Evolutionary conservation across 1,284 basidiomycete species (phyloP).

Genomic region (Leccinum subfulvum): DNA sequence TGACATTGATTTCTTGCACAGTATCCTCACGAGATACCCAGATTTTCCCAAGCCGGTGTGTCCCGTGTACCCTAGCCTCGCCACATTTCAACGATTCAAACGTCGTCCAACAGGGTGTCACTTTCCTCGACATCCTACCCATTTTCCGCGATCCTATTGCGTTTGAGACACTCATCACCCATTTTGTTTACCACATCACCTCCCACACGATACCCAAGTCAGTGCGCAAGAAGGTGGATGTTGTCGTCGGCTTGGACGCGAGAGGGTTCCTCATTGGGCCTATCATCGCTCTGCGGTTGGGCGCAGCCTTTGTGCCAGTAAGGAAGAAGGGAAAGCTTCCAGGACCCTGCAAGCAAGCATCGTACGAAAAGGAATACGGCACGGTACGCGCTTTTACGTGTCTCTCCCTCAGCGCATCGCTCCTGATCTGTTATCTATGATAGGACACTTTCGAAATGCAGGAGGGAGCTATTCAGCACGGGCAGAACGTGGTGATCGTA

Average conservation of each 20-base stretch:
- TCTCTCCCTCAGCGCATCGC: conserved; percentile 1
- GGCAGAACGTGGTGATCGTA: conserved; percentile 85
- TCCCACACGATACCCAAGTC: conserved; percentile 68
- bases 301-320: conserved; percentile 95
- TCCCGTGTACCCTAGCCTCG: conserved; percentile 2
- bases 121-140: conserved; percentile 90
- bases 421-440: conserved; percentile 6
- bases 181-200: conserved; percentile 85
- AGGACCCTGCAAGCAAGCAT: conserved; percentile 74
- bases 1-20: conserved; percentile 74
- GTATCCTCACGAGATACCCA: conserved; percentile 65
- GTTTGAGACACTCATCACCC: conserved; percentile 90
- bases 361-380: conserved; percentile 96
- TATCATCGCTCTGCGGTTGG: conserved; percentile 85
- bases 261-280: conserved; percentile 96
- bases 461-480: conserved; percentile 76
- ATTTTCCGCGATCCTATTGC: conserved; percentile 80
- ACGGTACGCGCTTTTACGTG: conserved; percentile 39
- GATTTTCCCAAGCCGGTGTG: conserved; percentile 88
- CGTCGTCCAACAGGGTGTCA: conserved; percentile 56
- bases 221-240: conserved; percentile 78
- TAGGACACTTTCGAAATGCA: conserved; percentile 97
- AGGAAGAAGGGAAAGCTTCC: conserved; percentile 95
- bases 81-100: background rate
- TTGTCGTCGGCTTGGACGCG: conserved; percentile 94